Base-by-base conservation (phyloP, 805 yeast genomes). In the Teunomyces atbi region DNA sequence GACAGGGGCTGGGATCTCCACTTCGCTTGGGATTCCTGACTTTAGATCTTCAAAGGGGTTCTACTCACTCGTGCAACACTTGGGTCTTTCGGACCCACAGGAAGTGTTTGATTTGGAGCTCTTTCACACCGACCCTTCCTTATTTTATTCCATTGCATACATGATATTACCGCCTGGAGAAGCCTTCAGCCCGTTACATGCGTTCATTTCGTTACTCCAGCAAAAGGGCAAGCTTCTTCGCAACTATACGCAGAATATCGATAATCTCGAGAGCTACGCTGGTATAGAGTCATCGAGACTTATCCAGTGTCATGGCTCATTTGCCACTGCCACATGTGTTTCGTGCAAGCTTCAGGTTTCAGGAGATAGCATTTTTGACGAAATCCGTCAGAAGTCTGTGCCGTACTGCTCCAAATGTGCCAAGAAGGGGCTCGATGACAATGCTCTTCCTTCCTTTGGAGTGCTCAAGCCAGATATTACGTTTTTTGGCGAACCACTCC, bases 401-500 rank as follows among this genome's bases (percentile, higher is more conserved):
- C 89, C 96, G 1, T 64, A 80, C 45, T 90, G 97, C 59, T 87
- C 90, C 1, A 68, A 70, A 43, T 87, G 96, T 49, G 41, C 50
- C n/a, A 48, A 51, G 20, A 48, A 52, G 26, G 44, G 64, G 13
- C 44, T 65, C 43, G 49, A 54, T 4, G 51, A 51, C 10, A 71
- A 69, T 26, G 50, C 64, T 1, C 65, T 73, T 19, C 77, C 79
- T 55, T 77, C 86, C 6, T 81, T 66, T 60, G 97, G 96, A 12
- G 92, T 89, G 2, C 76, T 88, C 78, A 90, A 91, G 62, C 97
- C 97, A 0, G 96, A 90, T 60, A 90, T 90, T 50, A 89, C 96
- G 0, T 90, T 90, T 59, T 90, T 90, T 55, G 96, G 96, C 12
- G 97, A 90, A 62, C 80, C 83, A 12, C 70, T 90, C 47, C 96